Evolutionary conservation across 768 basidiomycete species (phyloP).

Genomic region (Floccularia luteovirens): DNA sequence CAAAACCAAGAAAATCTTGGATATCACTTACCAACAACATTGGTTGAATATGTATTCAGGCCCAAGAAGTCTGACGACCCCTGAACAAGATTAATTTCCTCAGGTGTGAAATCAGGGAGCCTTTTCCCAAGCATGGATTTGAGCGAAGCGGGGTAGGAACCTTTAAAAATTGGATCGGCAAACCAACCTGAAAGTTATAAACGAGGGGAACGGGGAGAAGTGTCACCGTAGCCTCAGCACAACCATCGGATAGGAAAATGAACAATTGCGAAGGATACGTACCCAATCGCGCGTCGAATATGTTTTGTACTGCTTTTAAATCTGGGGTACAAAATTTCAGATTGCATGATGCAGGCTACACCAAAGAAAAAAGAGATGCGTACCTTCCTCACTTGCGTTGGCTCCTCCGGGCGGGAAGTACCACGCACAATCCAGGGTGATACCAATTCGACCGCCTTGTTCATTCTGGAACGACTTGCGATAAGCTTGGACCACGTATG

Average conservation of each 20-base stretch:
- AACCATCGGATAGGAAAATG: slow-evolving; percentile 29
- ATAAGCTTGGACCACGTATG: slow-evolving; percentile 56
- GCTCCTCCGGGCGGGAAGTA: slow-evolving; percentile 62
- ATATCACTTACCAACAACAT: slow-evolving; percentile 40
- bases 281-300: slow-evolving; percentile 58
- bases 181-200: slow-evolving; percentile 13
- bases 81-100: slow-evolving; percentile 47
- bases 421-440: slow-evolving; percentile 66
- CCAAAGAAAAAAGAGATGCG: no score
- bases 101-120: slow-evolving; percentile 45
- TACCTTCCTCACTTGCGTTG: no score
- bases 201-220: slow-evolving; percentile 5
- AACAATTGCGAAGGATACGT: no score
- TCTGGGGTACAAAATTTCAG: slow-evolving; percentile 28
- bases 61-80: slow-evolving; percentile 65
- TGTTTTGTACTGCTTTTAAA: slow-evolving; percentile 52
- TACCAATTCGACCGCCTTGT: slow-evolving; percentile 59
- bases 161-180: slow-evolving; percentile 62
- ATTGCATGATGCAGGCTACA: background rate
- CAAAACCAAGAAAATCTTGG: background rate
- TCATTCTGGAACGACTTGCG: slow-evolving; percentile 45
- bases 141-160: slow-evolving; percentile 51
- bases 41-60: slow-evolving; percentile 59
- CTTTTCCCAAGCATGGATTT: slow-evolving; percentile 40
- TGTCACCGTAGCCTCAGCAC: slow-evolving; percentile 22